phyloP scores from a whole-genome alignment of 495 filamentous ascomycete species.

The Neurospora sp. region DNA sequence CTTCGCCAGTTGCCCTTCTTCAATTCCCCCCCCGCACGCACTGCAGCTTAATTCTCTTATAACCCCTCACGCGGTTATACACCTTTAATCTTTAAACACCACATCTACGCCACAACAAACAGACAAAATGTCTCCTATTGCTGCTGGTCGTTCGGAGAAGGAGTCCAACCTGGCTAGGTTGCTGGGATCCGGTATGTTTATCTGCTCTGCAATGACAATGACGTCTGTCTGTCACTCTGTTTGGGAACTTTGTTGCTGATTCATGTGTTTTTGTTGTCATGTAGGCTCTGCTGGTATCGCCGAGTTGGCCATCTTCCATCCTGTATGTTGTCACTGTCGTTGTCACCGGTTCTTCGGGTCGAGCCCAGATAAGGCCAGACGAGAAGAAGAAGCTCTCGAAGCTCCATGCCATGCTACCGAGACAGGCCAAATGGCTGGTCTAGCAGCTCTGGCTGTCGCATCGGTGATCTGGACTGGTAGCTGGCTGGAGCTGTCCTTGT shows the following conservation, averaged over 20 bases:
- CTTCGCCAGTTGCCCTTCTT: not conserved
- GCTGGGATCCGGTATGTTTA: conserved; percentile 71
- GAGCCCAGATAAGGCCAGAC: not conserved
- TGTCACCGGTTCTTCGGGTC: not conserved
- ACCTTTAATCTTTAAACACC: not conserved
- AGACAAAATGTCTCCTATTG: conserved; percentile 38
- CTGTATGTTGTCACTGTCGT: conserved; percentile 43
- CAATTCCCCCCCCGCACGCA: not conserved
- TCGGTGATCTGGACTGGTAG: not conserved
- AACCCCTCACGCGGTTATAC: not conserved
- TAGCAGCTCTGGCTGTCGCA: not conserved
- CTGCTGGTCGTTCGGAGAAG: conserved; percentile 55
- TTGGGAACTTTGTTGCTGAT: conserved; percentile 2
- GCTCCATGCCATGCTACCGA: conserved; percentile 1
- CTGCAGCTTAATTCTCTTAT: not conserved
- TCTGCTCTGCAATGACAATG: not conserved
- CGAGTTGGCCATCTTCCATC: conserved; percentile 94
- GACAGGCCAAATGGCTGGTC: conserved; percentile 6
- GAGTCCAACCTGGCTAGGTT: conserved; percentile 83
- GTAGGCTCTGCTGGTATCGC: conserved; percentile 89
- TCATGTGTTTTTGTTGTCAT: not conserved
- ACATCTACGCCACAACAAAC: not conserved
- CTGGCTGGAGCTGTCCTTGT: not conserved
- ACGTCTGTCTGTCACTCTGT: not conserved
- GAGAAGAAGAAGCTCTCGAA: not conserved